These are phyloP conservation scores for Davidsoniella eucalypti DNA, from an alignment of 2,329 filamentous ascomycete genomes.

Conservation along the genomic window DNA sequence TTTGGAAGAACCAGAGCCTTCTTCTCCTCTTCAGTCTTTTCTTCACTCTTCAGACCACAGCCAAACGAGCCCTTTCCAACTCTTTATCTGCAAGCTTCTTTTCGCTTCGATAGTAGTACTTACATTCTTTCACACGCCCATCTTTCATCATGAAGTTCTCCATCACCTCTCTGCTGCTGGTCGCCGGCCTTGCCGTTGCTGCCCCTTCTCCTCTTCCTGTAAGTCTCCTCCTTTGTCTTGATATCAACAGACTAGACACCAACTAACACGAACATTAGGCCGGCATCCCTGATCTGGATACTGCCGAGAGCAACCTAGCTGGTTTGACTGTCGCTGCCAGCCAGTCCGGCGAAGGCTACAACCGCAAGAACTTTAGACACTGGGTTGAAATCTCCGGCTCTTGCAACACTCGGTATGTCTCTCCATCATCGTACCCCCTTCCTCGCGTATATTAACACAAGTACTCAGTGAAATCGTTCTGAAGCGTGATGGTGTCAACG, in stretches of 20 bases:
- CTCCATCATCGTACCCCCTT: background rate
- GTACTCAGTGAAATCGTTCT: slow-evolving; percentile 45
- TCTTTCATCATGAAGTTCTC: slow-evolving; percentile 19
- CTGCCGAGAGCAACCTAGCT: slow-evolving; percentile 41
- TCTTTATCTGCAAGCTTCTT: background rate
- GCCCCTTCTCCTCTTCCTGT: slow-evolving; percentile 17
- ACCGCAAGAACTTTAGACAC: slow-evolving; percentile 52
- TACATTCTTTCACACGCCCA: background rate
- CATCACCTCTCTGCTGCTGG: slow-evolving; percentile 16
- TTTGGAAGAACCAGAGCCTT: background rate
- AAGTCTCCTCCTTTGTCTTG: slow-evolving; percentile 9
- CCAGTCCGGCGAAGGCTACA: slow-evolving; percentile 40
- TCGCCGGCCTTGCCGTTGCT: slow-evolving; percentile 17
- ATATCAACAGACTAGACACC: background rate
- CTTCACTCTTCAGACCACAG: background rate
- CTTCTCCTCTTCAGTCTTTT: background rate
- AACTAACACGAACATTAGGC: slow-evolving; percentile 23
- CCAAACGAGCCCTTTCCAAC: no score
- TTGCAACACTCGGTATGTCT: slow-evolving; percentile 48
- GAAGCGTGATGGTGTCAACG: slow-evolving; percentile 52
- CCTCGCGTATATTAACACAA: background rate
- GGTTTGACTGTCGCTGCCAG: slow-evolving; percentile 39
- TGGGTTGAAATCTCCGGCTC: slow-evolving; percentile 49
- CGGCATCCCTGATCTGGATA: slow-evolving; percentile 42
- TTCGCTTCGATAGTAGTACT: background rate